Evolutionary conservation across 2,329 filamentous ascomycete genomes (phyloP).

Genomic region (Didymella arachidicola): DNA sequence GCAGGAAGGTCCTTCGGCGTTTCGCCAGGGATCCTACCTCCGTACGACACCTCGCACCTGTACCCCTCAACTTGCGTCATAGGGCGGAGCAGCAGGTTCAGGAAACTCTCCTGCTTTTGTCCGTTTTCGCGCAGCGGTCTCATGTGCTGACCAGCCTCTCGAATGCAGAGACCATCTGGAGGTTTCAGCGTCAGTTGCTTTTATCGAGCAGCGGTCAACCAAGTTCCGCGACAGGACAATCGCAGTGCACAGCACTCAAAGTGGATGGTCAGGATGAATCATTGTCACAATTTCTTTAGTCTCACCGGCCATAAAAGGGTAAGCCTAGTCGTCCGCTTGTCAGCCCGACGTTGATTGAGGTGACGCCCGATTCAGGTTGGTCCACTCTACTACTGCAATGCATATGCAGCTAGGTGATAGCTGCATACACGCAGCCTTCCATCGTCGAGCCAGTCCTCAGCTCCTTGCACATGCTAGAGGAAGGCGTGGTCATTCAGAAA

Average conservation of each 20-base stretch:
- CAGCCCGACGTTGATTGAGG: constrained; percentile 29
- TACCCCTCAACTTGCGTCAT: constrained; percentile 35
- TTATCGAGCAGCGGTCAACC: not conserved
- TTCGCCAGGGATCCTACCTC: constrained; percentile 14
- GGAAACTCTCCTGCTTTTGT: constrained; percentile 6
- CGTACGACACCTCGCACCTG: constrained; percentile 13
- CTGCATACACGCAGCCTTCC: constrained; percentile 43
- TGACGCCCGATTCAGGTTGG: constrained; percentile 29
- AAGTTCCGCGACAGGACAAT: not conserved
- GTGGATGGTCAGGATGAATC: not conserved
- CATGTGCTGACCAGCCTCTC: not conserved
- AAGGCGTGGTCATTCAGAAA: constrained; percentile 23
- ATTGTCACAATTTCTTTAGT: not conserved
- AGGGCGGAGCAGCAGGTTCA: constrained; percentile 9
- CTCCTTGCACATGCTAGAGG: constrained; percentile 31
- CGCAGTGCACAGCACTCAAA: not conserved
- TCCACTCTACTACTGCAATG: constrained; percentile 41
- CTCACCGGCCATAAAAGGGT: constrained; percentile 16
- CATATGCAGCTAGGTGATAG: constrained; percentile 51
- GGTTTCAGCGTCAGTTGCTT: not conserved
- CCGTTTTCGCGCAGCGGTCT: not conserved
- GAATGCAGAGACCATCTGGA: not conserved
- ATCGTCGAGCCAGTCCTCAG: constrained; percentile 35
- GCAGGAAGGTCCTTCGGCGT: constrained; percentile 11
- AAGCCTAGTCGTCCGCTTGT: constrained; percentile 27